A percentile compares a stretch with the other conserved stretches of the same genome.
phyloP scores from a whole-genome alignment of 2,329 filamentous ascomycete species.

The Davidsoniella australis region DNA sequence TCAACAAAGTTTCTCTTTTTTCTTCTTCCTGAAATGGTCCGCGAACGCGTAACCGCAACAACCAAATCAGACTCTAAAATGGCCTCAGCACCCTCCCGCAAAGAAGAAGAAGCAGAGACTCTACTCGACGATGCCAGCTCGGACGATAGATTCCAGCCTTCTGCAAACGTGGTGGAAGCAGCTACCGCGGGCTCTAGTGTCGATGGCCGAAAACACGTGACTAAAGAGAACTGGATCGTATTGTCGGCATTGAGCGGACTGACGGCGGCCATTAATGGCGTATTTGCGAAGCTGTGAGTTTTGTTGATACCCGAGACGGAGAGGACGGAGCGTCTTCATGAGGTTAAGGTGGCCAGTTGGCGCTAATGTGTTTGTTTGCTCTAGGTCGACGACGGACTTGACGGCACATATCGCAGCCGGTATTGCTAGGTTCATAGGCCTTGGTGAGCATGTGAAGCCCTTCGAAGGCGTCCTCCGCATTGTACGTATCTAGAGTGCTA shows the following conservation, averaged over 20 bases:
- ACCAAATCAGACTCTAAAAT: background rate
- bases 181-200: too few species aligned
- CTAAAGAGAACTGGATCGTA: slow-evolving; percentile 38
- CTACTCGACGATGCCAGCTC: too few species aligned
- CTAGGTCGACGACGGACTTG: slow-evolving; percentile 38
- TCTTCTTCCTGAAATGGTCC: background rate
- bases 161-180: too few species aligned
- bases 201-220: too few species aligned
- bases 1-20: too few species aligned
- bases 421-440: slow-evolving; percentile 28
- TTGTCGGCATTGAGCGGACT: slow-evolving; percentile 57
- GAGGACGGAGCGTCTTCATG: too few species aligned
- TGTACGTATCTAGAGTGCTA: slow-evolving; percentile 23
- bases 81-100: too few species aligned
- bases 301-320: background rate
- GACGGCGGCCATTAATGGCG: slow-evolving; percentile 66
- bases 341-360: background rate
- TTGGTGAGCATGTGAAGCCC: slow-evolving; percentile 23
- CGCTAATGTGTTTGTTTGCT: background rate
- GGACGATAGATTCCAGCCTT: too few species aligned
- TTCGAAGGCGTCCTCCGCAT: slow-evolving; percentile 33
- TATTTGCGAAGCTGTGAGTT: slow-evolving; percentile 65
- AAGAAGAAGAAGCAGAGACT: too few species aligned
- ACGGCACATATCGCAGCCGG: slow-evolving; percentile 30
- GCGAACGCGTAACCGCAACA: background rate